Percentiles rank a stretch among this genome's conserved stretches.
phyloP scores from a whole-genome alignment of 805 yeast species.

The Metschnikowia orientalis region DNA sequence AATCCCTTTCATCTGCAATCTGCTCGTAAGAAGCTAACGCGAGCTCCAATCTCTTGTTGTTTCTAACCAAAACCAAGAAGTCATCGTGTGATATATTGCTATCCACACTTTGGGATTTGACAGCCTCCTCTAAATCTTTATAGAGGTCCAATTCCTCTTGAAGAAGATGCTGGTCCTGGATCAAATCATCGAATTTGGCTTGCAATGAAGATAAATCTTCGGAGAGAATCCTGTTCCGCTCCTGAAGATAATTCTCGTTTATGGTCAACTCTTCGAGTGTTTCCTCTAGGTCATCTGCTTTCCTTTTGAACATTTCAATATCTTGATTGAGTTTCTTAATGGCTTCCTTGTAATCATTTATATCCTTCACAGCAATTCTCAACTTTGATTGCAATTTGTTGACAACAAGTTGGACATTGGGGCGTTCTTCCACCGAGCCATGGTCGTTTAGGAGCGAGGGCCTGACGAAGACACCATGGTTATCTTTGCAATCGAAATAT shows the following conservation, averaged over 20 bases:
- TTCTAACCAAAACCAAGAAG: conserved; percentile 21
- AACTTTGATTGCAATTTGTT: conserved; percentile 46
- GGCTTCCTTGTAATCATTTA: conserved; percentile 18
- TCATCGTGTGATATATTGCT: conserved; percentile 17
- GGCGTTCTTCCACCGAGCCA: conserved; percentile 8
- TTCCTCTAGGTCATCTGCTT: conserved; percentile 16
- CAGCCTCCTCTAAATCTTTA: conserved; percentile 33
- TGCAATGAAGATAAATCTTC: conserved; percentile 24
- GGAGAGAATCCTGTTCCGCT: conserved; percentile 28
- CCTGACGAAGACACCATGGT: conserved; percentile 48
- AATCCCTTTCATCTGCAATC: conserved; percentile 21
- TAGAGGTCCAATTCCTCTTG: conserved; percentile 36
- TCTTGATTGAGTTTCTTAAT: conserved; percentile 16
- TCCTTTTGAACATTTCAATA: conserved; percentile 5
- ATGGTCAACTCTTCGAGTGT: conserved; percentile 30
- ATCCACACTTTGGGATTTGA: conserved; percentile 17
- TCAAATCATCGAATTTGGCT: conserved; percentile 26
- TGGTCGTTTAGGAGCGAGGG: conserved; percentile 25
- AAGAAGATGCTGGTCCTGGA: conserved; percentile 27
- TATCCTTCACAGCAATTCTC: conserved; percentile 26
- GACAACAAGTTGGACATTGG: conserved; percentile 25
- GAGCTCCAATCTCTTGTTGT: conserved; percentile 38
- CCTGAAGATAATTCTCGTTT: conserved; percentile 43
- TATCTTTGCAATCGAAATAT: conserved; percentile 38
- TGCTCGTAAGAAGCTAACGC: conserved; percentile 35